Evolutionary conservation across 495 filamentous ascomycete species (phyloP).

Genomic region (Hypoxylon fuscum): DNA sequence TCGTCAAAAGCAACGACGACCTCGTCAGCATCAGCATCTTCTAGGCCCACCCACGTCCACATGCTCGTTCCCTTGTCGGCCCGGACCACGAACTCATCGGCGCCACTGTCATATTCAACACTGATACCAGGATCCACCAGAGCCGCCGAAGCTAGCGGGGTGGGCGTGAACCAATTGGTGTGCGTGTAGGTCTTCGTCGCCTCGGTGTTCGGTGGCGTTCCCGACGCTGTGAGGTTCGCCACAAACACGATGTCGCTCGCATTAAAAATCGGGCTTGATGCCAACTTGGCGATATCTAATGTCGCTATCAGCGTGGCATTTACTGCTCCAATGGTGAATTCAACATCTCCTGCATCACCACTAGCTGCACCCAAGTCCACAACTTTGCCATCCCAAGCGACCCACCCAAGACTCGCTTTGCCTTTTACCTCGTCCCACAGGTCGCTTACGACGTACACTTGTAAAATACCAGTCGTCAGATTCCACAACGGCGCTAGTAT

Average conservation of each 20-base stretch:
- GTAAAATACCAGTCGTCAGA: constrained; percentile 59
- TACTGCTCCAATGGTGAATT: constrained; percentile 66
- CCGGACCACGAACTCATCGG: constrained; percentile 62
- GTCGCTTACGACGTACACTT: constrained; percentile 69
- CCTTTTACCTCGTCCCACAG: constrained; percentile 54
- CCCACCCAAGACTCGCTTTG: constrained; percentile 39
- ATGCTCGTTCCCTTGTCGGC: constrained; percentile 67
- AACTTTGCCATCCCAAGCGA: constrained; percentile 39
- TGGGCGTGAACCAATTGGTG: constrained; percentile 64
- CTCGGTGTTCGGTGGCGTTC: constrained; percentile 63
- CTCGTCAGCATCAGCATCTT: constrained; percentile 50
- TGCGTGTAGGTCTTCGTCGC: constrained; percentile 61
- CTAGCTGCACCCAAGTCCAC: constrained; percentile 3
- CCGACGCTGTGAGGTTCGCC: constrained; percentile 63
- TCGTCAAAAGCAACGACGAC: constrained; percentile 67
- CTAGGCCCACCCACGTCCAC: constrained; percentile 74
- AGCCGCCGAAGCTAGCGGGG: constrained; percentile 59
- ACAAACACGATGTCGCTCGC: constrained; percentile 61
- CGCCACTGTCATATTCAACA: constrained; percentile 51
- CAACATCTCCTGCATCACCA: background rate
- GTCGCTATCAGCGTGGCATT: constrained; percentile 67
- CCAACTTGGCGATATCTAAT: constrained; percentile 46
- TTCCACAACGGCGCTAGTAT: constrained; percentile 72
- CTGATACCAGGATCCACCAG: constrained; percentile 65
- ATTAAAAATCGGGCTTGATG: constrained; percentile 32